Percentiles rank a stretch among this genome's conserved stretches.
Conservation (phyloP, 2,329 filamentous ascomycete species). For the Alternaria burnsii region DNA sequence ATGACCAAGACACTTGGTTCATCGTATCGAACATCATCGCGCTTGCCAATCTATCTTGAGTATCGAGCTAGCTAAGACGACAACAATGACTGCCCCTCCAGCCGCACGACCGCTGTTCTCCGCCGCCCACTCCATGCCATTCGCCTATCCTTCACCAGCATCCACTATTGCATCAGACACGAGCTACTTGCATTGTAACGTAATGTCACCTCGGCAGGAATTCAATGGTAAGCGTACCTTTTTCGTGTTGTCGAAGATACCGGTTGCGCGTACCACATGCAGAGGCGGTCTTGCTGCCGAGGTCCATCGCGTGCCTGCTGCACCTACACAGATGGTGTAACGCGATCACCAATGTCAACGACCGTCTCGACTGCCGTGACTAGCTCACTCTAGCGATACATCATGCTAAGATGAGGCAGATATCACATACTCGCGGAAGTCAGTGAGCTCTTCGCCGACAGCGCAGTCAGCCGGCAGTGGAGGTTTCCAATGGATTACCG, state of each 20-base stretch:
- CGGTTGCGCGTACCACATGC: constrained; percentile 1
- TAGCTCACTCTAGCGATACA: not conserved
- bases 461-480: constrained; percentile 12
- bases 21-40: constrained; percentile 5
- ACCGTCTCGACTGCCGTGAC: not conserved
- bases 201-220: constrained; percentile 34
- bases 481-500: constrained; percentile 45
- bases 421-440: constrained; percentile 17
- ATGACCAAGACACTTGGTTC: constrained; percentile 14
- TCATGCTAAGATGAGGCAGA: constrained; percentile 17
- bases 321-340: not conserved
- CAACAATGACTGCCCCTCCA: constrained; percentile 35
- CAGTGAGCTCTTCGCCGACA: constrained; percentile 22
- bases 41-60: constrained; percentile 7
- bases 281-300: constrained; percentile 9
- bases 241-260: constrained; percentile 14
- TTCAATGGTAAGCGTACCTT: constrained; percentile 32
- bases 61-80: constrained; percentile 21
- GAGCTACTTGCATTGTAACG: constrained; percentile 28
- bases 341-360: constrained; percentile 1
- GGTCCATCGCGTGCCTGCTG: constrained; percentile 6
- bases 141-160: constrained; percentile 33
- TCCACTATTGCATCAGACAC: constrained; percentile 33
- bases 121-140: constrained; percentile 27
- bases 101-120: constrained; percentile 35